A percentile compares a stretch with the other conserved stretches of the same genome.
phyloP scores from a whole-genome alignment of 441 rosid genomes.

The Lepidium campestre region DNA sequence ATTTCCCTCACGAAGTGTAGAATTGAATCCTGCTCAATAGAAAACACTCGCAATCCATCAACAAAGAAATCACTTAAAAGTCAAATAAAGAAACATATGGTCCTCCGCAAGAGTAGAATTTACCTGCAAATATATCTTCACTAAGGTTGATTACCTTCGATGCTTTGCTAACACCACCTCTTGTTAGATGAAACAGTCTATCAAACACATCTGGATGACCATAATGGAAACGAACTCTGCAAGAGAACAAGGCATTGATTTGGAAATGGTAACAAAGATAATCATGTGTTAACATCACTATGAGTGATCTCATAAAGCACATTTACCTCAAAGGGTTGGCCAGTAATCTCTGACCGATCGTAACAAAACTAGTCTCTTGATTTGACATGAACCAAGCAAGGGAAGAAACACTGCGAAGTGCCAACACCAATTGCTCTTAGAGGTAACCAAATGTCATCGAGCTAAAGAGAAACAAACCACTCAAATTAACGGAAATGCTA shows the following conservation, averaged over 20 bases:
- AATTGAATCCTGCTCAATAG: constrained; percentile 73
- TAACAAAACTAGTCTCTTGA: constrained; percentile 99
- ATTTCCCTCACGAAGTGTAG: constrained; percentile 98
- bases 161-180: constrained; percentile 99
- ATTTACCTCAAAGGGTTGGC: constrained; percentile 96
- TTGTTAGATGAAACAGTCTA: constrained; percentile 91
- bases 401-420: constrained; percentile 83
- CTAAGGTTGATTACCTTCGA: constrained; percentile 96
- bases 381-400: constrained; percentile 99
- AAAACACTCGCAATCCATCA: constrained; percentile 18
- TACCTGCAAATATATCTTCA: constrained; percentile 99
- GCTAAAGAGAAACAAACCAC: background rate
- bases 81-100: background rate
- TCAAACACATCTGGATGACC: constrained; percentile 99
- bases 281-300: constrained; percentile 10
- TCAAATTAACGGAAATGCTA: constrained; percentile 3
- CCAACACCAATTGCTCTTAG: constrained; percentile 23
- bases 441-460: background rate
- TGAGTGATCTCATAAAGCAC: constrained; percentile 8
- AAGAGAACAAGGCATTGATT: constrained; percentile 2
- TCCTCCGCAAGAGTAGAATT: constrained; percentile 9
- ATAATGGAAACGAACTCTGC: constrained; percentile 98
- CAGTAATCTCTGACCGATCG: constrained; percentile 94
- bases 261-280: background rate
- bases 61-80: background rate